These are phyloP conservation scores for Irpex sp. DNA, from an alignment of 1,284 basidiomycete genomes.

Conservation along the genomic window DNA sequence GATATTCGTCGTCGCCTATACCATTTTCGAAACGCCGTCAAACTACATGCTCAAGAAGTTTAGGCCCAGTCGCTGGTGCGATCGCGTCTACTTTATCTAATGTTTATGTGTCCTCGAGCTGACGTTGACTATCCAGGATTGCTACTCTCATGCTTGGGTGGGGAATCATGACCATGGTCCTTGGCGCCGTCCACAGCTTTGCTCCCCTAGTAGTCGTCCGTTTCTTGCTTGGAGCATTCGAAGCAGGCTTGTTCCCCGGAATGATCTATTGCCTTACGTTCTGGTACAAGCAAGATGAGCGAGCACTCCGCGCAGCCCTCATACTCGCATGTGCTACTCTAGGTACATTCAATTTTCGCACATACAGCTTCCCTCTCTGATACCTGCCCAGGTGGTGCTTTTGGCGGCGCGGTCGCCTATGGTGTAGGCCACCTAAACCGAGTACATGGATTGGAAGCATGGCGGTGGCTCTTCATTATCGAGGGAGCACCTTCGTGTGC, in stretches of 20 bases:
- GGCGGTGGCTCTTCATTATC: slow-evolving; percentile 39
- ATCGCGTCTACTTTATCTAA: neutral
- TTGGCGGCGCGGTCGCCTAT: slow-evolving; percentile 39
- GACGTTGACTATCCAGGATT: slow-evolving; percentile 17
- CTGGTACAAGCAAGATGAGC: slow-evolving; percentile 38
- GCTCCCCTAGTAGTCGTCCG: slow-evolving; percentile 40
- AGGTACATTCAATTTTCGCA: neutral
- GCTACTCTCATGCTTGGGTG: slow-evolving; percentile 37
- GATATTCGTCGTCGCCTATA: slow-evolving; percentile 36
- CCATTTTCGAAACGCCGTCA: slow-evolving; percentile 35
- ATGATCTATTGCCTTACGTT: slow-evolving; percentile 43
- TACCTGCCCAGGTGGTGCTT: slow-evolving; percentile 32
- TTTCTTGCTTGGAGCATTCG: slow-evolving; percentile 58
- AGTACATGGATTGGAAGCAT: slow-evolving; percentile 12
- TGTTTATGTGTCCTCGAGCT: neutral
- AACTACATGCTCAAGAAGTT: slow-evolving; percentile 42
- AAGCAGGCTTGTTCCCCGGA: slow-evolving; percentile 64
- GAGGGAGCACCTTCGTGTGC: slow-evolving; percentile 17
- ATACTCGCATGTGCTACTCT: slow-evolving; percentile 37
- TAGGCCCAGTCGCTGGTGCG: slow-evolving; percentile 27
- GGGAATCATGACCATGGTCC: slow-evolving; percentile 36
- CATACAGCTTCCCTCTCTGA: neutral
- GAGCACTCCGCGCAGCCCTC: slow-evolving; percentile 34
- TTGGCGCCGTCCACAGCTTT: slow-evolving; percentile 31
- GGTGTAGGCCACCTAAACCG: slow-evolving; percentile 17